Percentiles rank a stretch among this genome's conserved stretches.
Evolutionary conservation across 2,329 filamentous ascomycete species (phyloP).

Genomic region (Paecilomyces dactylethromorphus): DNA sequence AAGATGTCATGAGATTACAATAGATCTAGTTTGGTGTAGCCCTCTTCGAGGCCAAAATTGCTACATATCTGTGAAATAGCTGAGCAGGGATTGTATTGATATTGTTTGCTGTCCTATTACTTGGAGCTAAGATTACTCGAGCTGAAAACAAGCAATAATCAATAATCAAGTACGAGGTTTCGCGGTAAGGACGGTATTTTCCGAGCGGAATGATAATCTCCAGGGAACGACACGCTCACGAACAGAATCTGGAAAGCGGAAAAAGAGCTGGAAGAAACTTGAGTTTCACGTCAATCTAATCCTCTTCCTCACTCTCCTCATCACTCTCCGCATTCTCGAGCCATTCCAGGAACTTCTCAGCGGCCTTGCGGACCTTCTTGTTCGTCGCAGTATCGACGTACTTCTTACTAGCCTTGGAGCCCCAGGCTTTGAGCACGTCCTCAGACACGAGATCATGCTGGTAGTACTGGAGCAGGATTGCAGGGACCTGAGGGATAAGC

Average conservation of each 20-base stretch:
- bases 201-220: not conserved
- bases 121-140: not conserved
- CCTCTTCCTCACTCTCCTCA: conserved; percentile 60
- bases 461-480: conserved; percentile 85
- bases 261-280: not conserved
- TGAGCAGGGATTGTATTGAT: not conserved
- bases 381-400: conserved; percentile 85
- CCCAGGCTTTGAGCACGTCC: conserved; percentile 86
- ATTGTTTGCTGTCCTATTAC: not conserved
- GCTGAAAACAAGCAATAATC: not conserved
- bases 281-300: conserved; percentile 26
- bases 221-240: not conserved
- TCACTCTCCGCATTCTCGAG: conserved; percentile 77
- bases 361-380: conserved; percentile 92
- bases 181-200: not conserved
- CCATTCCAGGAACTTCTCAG: conserved; percentile 91
- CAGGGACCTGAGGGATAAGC: conserved; percentile 69
- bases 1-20: not conserved
- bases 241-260: not conserved
- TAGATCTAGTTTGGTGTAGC: not conserved
- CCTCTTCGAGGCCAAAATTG: not conserved
- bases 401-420: conserved; percentile 94
- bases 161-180: not conserved
- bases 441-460: conserved; percentile 83
- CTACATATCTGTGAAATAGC: not conserved